phyloP scores from a whole-genome alignment of 768 basidiomycete genomes.

The Galerina sulciceps region DNA sequence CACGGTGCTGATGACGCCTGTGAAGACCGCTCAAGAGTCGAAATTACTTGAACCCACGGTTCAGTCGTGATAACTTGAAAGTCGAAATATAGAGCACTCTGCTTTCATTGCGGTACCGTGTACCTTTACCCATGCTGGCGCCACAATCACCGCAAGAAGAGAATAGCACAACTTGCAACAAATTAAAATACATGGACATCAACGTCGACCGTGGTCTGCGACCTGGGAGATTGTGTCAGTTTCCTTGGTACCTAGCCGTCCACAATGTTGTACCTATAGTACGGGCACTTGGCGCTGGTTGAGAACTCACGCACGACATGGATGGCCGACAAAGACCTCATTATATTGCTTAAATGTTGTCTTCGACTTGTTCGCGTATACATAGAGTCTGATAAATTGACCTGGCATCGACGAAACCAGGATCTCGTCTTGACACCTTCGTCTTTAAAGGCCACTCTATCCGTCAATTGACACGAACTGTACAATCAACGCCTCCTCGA shows the following conservation, averaged over 20 bases:
- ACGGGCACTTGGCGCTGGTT: background rate
- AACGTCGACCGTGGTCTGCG: too few relatives aligned
- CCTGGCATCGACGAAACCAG: too few relatives aligned
- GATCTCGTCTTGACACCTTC: too few relatives aligned
- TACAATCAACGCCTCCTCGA: background rate
- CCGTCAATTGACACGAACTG: too few relatives aligned
- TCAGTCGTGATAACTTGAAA: background rate
- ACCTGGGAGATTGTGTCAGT: conserved; percentile 10
- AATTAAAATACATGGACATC: background rate
- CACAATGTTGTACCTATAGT: background rate
- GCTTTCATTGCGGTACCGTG: too few relatives aligned
- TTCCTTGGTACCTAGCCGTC: conserved; percentile 6
- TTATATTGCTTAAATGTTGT: too few relatives aligned
- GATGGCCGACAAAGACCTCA: background rate
- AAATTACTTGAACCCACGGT: conserved; percentile 3
- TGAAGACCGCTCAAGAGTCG: too few relatives aligned
- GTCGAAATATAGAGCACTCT: background rate
- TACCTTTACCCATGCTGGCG: conserved; percentile 12
- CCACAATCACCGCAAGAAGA: conserved; percentile 20
- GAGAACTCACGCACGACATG: background rate
- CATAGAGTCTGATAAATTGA: too few relatives aligned
- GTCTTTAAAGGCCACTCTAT: too few relatives aligned
- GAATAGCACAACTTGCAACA: conserved; percentile 5
- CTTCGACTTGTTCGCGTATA: too few relatives aligned
- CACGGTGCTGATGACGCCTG: too few relatives aligned